Evolutionary conservation across 2,329 filamentous ascomycete genomes (phyloP), one percentile per base, ranked within the genome.

Genomic region (Cladophialophora yegresii): DNA sequence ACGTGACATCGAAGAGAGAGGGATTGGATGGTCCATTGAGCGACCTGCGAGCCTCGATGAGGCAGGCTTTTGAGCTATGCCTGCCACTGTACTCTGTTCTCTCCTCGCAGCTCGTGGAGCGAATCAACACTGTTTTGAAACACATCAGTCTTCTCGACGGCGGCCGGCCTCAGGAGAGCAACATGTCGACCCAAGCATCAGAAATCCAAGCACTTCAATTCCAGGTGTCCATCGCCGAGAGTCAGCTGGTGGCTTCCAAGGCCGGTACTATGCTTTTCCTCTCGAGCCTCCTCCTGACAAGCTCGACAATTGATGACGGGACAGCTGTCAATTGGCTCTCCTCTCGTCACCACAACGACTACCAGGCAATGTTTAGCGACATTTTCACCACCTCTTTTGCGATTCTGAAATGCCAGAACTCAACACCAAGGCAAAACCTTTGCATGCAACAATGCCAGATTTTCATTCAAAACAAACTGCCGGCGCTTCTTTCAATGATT

Each of bases 361-460:
- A 90, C 49, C 89, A 93, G 75, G 84, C 85, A 12, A 87, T 92
- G 51, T 87, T 90, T 0, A 86, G 92, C 60, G 92, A 97, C 71
- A 82, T 98, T 1, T 89, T 98, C 49, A 84, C 93, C 9, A 91
- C 92, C 1, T 88, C 92, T 0, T 98, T 99, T 72, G 93, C 98
- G 71, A 84, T 96, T 4, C 81, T 99, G 16, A 90, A 93, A 67
- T n/a, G 45, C 10, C 91, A 95, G 70, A 86, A 90, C 43, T 84
- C 82, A 53, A 32, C 40, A n/a, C 36, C 36, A 3, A 40, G 23
- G 54, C 5, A 33, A 30, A 85, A 89, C 71, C 79, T 84, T 8
- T 75, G 58, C 36, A 54, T 77, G 20, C 81, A 85, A 58, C 84
- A 82, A 0, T 83, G 96, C 58, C 89, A 92, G 40, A 96, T 93